A percentile compares a stretch with the other conserved stretches of the same genome.
Evolutionary conservation across 2,329 filamentous ascomycete species (phyloP).

Genomic region (Monosporascus sp.): DNA sequence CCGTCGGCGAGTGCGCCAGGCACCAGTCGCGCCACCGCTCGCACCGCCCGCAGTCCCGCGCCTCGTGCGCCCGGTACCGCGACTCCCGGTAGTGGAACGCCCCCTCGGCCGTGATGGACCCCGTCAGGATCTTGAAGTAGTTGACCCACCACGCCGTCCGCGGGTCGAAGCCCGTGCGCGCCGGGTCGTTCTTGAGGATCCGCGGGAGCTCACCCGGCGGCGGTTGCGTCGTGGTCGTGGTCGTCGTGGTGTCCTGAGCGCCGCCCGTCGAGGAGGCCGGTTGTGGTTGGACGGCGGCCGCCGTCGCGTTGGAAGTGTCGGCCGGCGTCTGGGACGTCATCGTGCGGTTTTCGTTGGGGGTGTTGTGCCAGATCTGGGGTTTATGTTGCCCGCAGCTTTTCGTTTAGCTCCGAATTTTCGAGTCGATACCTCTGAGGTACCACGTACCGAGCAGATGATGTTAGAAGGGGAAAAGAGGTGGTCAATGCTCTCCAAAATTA

Average conservation of each 20-base stretch:
- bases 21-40: conserved; percentile 80
- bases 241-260: conserved; percentile 1
- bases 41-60: conserved; percentile 73
- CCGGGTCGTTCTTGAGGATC: conserved; percentile 52
- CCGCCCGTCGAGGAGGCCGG: background rate
- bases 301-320: background rate
- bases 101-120: conserved; percentile 64
- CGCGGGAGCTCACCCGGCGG: conserved; percentile 14
- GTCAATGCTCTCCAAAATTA: no score
- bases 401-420: no score
- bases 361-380: no score
- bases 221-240: conserved; percentile 6
- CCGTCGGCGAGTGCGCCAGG: conserved; percentile 75
- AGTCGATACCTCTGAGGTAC: no score
- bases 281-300: background rate
- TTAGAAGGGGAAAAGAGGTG: no score
- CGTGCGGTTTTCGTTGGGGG: background rate
- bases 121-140: conserved; percentile 78
- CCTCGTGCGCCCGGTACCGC: conserved; percentile 71
- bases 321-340: background rate
- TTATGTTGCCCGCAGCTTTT: no score
- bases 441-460: no score
- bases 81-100: conserved; percentile 72
- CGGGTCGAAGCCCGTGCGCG: conserved; percentile 60
- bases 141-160: conserved; percentile 67